A percentile compares a stretch with the other conserved stretches of the same genome.
phyloP scores from a whole-genome alignment of 345 rosid species.

The Murraya paniculata region DNA sequence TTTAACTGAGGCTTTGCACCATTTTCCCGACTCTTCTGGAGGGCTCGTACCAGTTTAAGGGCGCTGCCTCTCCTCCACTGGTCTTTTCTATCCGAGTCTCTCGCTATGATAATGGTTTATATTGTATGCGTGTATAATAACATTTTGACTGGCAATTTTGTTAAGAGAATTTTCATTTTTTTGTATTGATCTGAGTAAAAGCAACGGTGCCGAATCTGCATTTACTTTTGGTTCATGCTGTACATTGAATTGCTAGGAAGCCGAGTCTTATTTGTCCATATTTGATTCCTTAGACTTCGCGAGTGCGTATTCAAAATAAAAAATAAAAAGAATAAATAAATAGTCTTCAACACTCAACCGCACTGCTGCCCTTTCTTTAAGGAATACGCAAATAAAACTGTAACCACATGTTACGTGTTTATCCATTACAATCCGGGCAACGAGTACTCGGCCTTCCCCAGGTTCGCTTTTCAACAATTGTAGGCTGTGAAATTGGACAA shows the following conservation, averaged over 20 bases:
- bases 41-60: background rate
- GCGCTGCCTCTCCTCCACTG: background rate
- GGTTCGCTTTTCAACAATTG: too few species aligned
- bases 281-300: background rate
- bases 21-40: constrained; percentile 11
- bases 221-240: background rate
- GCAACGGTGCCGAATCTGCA: background rate
- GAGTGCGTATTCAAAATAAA: too few species aligned
- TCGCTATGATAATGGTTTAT: too few species aligned
- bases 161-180: background rate
- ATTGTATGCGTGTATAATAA: too few species aligned
- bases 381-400: background rate
- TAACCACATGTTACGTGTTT: too few species aligned
- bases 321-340: too few species aligned
- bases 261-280: background rate
- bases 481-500: too few species aligned
- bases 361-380: background rate
- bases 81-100: too few species aligned
- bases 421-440: too few species aligned
- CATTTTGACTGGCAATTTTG: background rate
- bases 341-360: too few species aligned
- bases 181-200: background rate
- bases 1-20: constrained; percentile 43
- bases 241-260: background rate
- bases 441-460: too few species aligned